Conservation (phyloP, 78 protist genomes). For the Pigoraptor vietnamica region DNA sequence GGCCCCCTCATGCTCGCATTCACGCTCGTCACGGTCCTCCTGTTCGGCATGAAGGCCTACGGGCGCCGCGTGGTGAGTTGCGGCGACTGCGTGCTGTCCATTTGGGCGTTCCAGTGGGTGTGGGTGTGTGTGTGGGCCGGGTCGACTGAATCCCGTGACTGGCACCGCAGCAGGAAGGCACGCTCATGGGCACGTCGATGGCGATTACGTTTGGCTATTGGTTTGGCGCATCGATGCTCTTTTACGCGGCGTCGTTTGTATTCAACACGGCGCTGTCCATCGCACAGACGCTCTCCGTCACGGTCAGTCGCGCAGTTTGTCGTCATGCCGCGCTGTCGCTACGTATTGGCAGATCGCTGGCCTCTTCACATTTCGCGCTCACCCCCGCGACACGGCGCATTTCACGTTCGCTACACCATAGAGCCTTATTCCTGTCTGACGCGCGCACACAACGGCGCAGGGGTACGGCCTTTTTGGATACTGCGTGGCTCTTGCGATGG, state of each 20-base stretch:
- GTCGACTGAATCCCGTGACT: too few relatives aligned
- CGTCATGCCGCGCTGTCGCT: too few relatives aligned
- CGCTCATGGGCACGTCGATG: neutral
- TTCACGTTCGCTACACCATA: too few relatives aligned
- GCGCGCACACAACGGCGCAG: too few relatives aligned
- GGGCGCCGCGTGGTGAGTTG: neutral
- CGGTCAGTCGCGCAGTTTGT: neutral
- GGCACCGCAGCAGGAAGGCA: neutral
- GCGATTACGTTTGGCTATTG: neutral
- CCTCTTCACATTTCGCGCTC: neutral
- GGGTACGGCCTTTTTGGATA: neutral
- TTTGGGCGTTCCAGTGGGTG: neutral
- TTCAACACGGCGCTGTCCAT: neutral
- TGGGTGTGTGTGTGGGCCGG: neutral
- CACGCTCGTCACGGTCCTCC: neutral
- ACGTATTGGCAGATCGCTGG: neutral
- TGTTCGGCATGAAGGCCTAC: neutral
- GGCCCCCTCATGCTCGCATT: slow-evolving; percentile 6
- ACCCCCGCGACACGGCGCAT: neutral
- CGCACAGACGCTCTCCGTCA: neutral
- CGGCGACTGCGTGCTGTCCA: neutral
- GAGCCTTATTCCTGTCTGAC: too few relatives aligned
- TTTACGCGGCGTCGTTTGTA: neutral
- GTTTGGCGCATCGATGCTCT: neutral
- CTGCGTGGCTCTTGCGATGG: neutral